phyloP scores from a whole-genome alignment of 306 rosid genomes.

The Senna siamea region DNA sequence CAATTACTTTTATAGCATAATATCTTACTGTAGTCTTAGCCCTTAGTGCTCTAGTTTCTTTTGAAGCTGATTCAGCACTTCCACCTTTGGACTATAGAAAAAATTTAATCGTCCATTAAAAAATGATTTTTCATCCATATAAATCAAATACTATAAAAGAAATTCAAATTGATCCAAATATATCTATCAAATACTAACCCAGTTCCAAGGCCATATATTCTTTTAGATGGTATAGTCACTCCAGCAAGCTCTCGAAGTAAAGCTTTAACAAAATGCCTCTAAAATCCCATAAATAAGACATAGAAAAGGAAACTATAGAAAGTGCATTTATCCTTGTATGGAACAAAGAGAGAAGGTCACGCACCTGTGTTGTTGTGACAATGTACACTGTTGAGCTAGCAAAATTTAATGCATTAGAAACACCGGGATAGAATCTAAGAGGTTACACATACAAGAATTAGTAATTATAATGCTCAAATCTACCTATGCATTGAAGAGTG shows the following conservation, averaged over 20 bases:
- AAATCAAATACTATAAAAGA: not conserved
- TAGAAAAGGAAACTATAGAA: slow-evolving; percentile 11
- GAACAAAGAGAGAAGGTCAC: slow-evolving; percentile 4
- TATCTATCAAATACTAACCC: slow-evolving; percentile 65
- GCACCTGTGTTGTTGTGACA: slow-evolving; percentile 86
- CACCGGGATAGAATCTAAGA: slow-evolving; percentile 80
- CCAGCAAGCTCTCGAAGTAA: slow-evolving; percentile 83
- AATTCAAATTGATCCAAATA: not conserved
- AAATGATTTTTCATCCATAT: slow-evolving; percentile 20
- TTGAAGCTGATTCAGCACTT: slow-evolving; percentile 82
- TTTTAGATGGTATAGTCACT: slow-evolving; percentile 68
- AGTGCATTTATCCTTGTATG: not conserved
- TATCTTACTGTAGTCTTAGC: slow-evolving; percentile 82
- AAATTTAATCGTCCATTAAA: not conserved
- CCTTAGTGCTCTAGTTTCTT: slow-evolving; percentile 82
- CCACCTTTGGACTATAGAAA: slow-evolving; percentile 72
- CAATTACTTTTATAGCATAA: slow-evolving; percentile 6
- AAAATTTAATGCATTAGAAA: slow-evolving; percentile 72
- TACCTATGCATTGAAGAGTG: not conserved
- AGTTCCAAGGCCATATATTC: slow-evolving; percentile 83
- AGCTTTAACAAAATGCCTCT: slow-evolving; percentile 87
- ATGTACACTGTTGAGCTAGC: slow-evolving; percentile 77
- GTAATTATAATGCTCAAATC: not conserved
- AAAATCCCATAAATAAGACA: slow-evolving; percentile 15
- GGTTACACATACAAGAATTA: slow-evolving; percentile 24